Conservation (phyloP, 2,329 filamentous ascomycete genomes). For the Lachnellula arida region DNA sequence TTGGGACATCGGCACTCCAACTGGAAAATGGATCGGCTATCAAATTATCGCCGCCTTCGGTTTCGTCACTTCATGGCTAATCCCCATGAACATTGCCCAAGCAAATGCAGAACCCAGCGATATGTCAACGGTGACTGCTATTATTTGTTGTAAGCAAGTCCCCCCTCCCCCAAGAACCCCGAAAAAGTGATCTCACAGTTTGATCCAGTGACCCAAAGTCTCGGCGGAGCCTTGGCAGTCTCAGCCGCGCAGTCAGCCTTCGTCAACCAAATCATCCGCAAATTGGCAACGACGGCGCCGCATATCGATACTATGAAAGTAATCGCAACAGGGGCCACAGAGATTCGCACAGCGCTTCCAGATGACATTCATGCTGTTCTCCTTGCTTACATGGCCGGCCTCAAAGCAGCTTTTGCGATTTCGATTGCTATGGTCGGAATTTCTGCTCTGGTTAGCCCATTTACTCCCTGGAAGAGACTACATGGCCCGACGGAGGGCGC, state of each 20-base stretch:
- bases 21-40: constrained; percentile 16
- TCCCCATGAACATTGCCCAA: constrained; percentile 42
- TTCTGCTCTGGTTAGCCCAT: too few species aligned
- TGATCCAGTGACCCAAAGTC: background rate
- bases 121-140: constrained; percentile 2
- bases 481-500: too few species aligned
- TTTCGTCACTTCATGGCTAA: constrained; percentile 7
- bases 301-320: too few species aligned
- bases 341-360: too few species aligned
- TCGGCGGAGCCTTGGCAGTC: constrained; percentile 42
- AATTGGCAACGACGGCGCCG: too few species aligned
- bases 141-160: constrained; percentile 3
- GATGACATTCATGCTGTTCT: too few species aligned
- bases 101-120: constrained; percentile 29
- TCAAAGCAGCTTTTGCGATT: too few species aligned
- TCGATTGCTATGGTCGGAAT: too few species aligned
- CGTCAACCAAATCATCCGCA: background rate
- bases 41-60: constrained; percentile 15
- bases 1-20: constrained; percentile 16
- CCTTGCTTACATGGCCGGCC: too few species aligned
- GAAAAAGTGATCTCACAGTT: background rate
- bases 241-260: constrained; percentile 40
- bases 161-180: background rate
- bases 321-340: too few species aligned
- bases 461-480: too few species aligned